These are phyloP conservation scores for Saccharomyces uvarum DNA, from an alignment of 1,139 yeast genomes.

Conservation along the genomic window DNA sequence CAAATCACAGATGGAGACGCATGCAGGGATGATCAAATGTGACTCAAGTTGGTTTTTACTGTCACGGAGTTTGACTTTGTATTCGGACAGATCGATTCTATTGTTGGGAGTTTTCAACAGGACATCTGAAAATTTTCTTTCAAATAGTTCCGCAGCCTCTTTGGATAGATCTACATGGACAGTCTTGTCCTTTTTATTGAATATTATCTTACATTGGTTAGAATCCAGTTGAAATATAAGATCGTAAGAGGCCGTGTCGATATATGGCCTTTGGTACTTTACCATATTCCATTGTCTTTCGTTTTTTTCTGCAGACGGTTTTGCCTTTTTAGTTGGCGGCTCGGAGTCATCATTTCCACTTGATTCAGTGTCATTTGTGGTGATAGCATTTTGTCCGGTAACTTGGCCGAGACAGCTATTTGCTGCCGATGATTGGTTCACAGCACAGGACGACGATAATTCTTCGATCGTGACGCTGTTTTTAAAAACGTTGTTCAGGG, in stretches of 20 bases:
- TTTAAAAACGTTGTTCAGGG: conserved; percentile 40
- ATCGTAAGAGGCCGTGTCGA: conserved; percentile 43
- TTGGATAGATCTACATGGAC: conserved; percentile 29
- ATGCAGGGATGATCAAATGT: conserved; percentile 25
- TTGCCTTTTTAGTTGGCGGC: conserved; percentile 10
- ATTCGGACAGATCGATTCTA: conserved; percentile 8
- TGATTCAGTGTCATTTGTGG: background rate
- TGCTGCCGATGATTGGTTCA: background rate
- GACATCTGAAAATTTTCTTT: conserved; percentile 20
- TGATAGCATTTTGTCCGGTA: background rate
- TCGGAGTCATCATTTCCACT: background rate
- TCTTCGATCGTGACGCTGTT: conserved; percentile 30
- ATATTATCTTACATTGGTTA: conserved; percentile 21
- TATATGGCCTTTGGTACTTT: conserved; percentile 50
- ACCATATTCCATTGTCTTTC: conserved; percentile 21
- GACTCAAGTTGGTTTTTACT: conserved; percentile 3
- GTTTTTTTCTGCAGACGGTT: conserved; percentile 4
- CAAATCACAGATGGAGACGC: conserved; percentile 23
- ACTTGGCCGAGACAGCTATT: background rate
- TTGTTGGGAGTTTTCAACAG: conserved; percentile 8
- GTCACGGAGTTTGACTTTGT: conserved; percentile 9
- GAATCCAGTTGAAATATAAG: conserved; percentile 51
- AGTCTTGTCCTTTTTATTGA: conserved; percentile 28
- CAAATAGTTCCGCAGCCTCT: conserved; percentile 27
- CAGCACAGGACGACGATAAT: background rate